Percentiles rank a stretch among this genome's conserved stretches.
Evolutionary conservation across 495 filamentous ascomycete genomes (phyloP).

Genomic region (Schizothecium vesticola): DNA sequence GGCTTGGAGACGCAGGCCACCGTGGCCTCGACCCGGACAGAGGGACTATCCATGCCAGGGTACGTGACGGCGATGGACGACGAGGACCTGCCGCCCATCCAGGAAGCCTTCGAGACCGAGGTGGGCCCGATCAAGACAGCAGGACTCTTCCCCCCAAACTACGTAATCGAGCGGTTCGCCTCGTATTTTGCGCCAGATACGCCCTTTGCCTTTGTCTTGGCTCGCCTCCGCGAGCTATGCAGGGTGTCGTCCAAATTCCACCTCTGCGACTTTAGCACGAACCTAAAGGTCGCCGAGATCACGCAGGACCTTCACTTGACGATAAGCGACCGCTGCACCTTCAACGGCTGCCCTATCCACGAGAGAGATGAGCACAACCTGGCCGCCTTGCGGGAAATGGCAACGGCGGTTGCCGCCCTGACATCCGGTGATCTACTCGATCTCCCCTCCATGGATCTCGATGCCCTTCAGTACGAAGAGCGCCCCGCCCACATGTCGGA

Average conservation of each 20-base stretch:
- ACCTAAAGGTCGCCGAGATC: constrained; percentile 59
- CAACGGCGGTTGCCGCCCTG: constrained; percentile 60
- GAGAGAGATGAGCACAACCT: constrained; percentile 33
- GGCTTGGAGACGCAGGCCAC: neutral
- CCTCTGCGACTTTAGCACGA: constrained; percentile 56
- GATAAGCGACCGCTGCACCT: constrained; percentile 64
- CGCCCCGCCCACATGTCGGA: constrained; percentile 33
- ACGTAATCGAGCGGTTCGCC: constrained; percentile 63
- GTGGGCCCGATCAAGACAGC: constrained; percentile 65
- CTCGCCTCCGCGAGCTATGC: constrained; percentile 62
- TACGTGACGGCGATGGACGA: constrained; percentile 75
- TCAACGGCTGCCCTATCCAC: constrained; percentile 63
- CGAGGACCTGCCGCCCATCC: constrained; percentile 60
- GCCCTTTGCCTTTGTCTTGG: constrained; percentile 71
- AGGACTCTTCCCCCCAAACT: constrained; percentile 64
- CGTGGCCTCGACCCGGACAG: neutral
- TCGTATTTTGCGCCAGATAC: constrained; percentile 70
- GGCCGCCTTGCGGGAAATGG: constrained; percentile 52
- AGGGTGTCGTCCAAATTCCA: constrained; percentile 61
- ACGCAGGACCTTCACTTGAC: constrained; percentile 63
- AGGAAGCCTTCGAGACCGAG: constrained; percentile 54
- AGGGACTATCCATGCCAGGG: constrained; percentile 47
- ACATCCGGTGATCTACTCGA: constrained; percentile 59
- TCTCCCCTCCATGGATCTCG: constrained; percentile 57
- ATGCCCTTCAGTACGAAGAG: constrained; percentile 52